Evolutionary conservation across 352 stramenopile species (phyloP).

Genomic region (Phytophthora chlamydospora): DNA sequence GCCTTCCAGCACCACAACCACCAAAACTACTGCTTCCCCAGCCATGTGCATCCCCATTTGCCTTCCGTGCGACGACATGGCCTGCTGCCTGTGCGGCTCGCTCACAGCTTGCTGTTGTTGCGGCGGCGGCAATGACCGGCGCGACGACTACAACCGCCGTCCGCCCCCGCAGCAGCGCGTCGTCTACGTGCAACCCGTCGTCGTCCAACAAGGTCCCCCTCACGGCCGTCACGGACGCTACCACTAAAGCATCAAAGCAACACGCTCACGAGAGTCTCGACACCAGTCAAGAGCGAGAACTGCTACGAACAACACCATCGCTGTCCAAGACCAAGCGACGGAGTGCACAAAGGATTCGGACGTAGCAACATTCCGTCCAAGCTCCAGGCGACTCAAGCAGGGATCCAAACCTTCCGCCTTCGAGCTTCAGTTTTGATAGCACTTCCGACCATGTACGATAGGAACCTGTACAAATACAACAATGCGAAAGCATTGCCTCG

Average conservation of each 20-base stretch:
- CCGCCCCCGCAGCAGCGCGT: constrained; percentile 22
- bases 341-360: too few relatives aligned
- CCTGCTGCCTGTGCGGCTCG: constrained; percentile 39
- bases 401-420: too few relatives aligned
- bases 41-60: constrained; percentile 39
- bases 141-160: constrained; percentile 23
- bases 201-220: constrained; percentile 28
- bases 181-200: constrained; percentile 48
- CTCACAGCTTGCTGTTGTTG: constrained; percentile 41
- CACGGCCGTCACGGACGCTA: constrained; percentile 16
- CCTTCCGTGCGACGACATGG: constrained; percentile 38
- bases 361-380: too few relatives aligned
- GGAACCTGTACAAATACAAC: background rate
- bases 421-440: background rate
- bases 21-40: background rate
- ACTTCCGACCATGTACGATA: constrained; percentile 13
- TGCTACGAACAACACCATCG: constrained; percentile 3
- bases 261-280: constrained; percentile 2
- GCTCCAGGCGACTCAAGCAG: too few relatives aligned
- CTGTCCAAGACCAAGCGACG: background rate
- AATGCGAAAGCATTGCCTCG: background rate
- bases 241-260: constrained; percentile 2
- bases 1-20: constrained; percentile 2
- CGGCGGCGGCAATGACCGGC: constrained; percentile 21
- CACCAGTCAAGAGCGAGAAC: background rate